Evolutionary conservation across 495 filamentous ascomycete species (phyloP), one percentile per base, ranked within the genome.

Genomic region (Daldinia concentrica): DNA sequence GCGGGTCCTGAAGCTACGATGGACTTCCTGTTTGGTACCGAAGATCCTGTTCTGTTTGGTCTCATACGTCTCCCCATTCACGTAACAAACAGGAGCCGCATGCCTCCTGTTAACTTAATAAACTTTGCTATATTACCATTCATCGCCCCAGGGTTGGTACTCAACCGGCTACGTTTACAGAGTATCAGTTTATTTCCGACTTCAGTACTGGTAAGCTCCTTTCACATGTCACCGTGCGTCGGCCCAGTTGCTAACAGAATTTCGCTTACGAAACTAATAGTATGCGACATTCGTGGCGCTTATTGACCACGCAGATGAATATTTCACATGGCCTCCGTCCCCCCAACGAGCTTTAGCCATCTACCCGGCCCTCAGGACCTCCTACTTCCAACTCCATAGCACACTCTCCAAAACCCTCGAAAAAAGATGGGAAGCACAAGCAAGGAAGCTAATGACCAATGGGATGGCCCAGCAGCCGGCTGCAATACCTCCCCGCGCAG

Each of bases 371-470:
- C 66, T 94, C 30, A 88, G 91, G 39, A 82, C 86, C 22, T 81
- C 85, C 26, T 95, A 97, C 78, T 84, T 87, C 57, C 79, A 82
- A n/a, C 76, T 91, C 36, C 91, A 92, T 71, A 84, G 88, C n/a
- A 82, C 83, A 26, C 15, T 92, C 6, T 91, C 93, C 69, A 86
- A 84, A 15, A 78, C 81, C 19, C 75, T 88, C 30, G 90, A 94
- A 78, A 84, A 79, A 65, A 87, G 83, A 60, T 93, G 93, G 85
- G 61, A 65, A 30, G 63, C 43, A 1, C 26, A 62, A 36, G 70
- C 68, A 15, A 64, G 52, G 27, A 32, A 68, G 15, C 30, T 57
- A 27, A 36, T 30, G 4, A 24, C 54, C 29, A 15, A 82, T 14
- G 3, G 6, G 34, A 2, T 4, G 14, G 34, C 19, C 43, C 17